Conservation (phyloP, 768 basidiomycete genomes). For the Collybia nuda region DNA sequence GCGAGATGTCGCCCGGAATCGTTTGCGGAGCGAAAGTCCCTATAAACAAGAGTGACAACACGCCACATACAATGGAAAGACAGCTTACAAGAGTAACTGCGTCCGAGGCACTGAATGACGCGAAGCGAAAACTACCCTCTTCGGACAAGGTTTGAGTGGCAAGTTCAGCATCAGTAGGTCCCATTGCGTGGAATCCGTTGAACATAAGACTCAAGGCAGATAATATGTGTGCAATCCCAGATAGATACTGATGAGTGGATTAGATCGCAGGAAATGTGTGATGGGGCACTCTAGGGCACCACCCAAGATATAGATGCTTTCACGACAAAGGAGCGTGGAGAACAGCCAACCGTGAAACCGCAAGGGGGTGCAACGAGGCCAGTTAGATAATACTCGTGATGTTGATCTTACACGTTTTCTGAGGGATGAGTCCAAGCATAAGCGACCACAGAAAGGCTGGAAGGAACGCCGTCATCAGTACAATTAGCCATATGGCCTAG, state of each 20-base stretch:
- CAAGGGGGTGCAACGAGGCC: conserved; percentile 18
- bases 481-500: no score
- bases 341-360: conserved; percentile 1
- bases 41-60: conserved; percentile 13
- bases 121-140: conserved; percentile 69
- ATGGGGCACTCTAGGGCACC: not conserved
- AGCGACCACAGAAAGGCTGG: conserved; percentile 5
- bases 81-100: conserved; percentile 68
- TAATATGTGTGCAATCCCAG: conserved; percentile 4
- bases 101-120: conserved; percentile 72
- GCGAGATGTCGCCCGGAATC: conserved; percentile 72
- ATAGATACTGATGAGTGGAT: not conserved
- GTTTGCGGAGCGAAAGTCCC: conserved; percentile 77
- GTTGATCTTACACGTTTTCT: conserved; percentile 10
- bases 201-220: conserved; percentile 45
- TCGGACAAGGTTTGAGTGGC: conserved; percentile 71
- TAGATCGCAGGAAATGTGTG: not conserved
- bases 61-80: not conserved
- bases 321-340: conserved; percentile 13
- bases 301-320: conserved; percentile 6
- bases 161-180: conserved; percentile 70
- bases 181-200: conserved; percentile 58
- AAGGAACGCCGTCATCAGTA: not conserved
- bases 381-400: conserved; percentile 19
- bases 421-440: conserved; percentile 10